These are phyloP conservation scores for Pichia occidentalis DNA, from an alignment of 805 yeast genomes.

Conservation along the genomic window DNA sequence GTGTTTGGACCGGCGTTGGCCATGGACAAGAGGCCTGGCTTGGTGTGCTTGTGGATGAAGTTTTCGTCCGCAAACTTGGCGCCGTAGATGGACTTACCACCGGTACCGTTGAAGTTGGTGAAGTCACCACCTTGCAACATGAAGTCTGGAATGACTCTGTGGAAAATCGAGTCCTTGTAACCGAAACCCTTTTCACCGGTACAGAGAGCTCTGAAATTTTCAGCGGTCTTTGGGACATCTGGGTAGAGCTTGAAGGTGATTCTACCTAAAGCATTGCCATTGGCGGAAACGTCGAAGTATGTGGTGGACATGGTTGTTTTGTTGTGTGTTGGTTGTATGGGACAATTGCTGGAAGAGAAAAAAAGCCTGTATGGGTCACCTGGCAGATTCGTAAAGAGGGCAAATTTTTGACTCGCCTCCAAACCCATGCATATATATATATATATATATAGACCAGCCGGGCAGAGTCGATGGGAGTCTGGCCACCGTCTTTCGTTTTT, in stretches of 20 bases:
- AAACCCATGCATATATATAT: too few relatives aligned
- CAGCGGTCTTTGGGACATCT: slow-evolving; percentile 82
- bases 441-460: too few relatives aligned
- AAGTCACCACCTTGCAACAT: slow-evolving; percentile 96
- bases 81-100: slow-evolving; percentile 87
- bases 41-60: slow-evolving; percentile 66
- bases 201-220: slow-evolving; percentile 73
- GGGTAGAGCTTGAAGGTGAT: slow-evolving; percentile 82
- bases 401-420: too few relatives aligned
- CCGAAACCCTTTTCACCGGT: slow-evolving; percentile 96
- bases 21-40: slow-evolving; percentile 81
- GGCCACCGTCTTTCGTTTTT: too few relatives aligned
- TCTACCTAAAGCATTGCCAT: slow-evolving; percentile 39
- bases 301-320: slow-evolving; percentile 31
- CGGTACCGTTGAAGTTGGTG: slow-evolving; percentile 82
- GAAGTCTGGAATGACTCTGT: slow-evolving; percentile 94
- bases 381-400: too few relatives aligned
- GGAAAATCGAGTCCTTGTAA: slow-evolving; percentile 81
- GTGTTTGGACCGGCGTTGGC: slow-evolving; percentile 93
- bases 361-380: too few relatives aligned
- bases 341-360: neutral
- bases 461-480: too few relatives aligned
- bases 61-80: slow-evolving; percentile 54
- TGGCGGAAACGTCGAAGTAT: slow-evolving; percentile 38
- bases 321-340: neutral